Conservation (phyloP, 352 stramenopile genomes). For the Blastocystis sp. region DNA sequence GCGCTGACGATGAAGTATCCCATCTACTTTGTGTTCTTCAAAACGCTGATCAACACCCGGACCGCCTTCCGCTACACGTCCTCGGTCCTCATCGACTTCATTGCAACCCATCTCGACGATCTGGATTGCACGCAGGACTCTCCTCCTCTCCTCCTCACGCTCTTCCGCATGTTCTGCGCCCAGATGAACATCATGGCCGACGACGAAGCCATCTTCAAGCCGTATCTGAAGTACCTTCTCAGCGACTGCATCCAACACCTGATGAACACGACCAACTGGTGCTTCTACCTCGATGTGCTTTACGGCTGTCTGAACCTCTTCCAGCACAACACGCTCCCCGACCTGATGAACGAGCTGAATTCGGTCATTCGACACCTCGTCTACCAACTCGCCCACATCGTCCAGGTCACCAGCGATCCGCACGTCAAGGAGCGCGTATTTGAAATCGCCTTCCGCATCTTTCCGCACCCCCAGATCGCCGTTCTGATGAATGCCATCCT, state of each 20-base stretch:
- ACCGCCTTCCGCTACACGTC: slow-evolving; percentile 5
- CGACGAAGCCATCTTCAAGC: slow-evolving; percentile 5
- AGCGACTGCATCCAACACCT: background rate
- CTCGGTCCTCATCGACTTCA: slow-evolving; percentile 16
- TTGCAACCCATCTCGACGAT: background rate
- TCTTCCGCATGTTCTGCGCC: slow-evolving; percentile 1
- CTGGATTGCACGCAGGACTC: background rate
- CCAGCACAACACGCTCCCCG: background rate
- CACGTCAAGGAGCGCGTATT: slow-evolving; percentile 21
- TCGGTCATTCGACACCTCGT: background rate
- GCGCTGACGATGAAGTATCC: slow-evolving; percentile 13
- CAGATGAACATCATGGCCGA: slow-evolving; percentile 5
- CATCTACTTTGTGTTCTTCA: slow-evolving; percentile 41
- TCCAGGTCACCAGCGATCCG: background rate
- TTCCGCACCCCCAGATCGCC: background rate
- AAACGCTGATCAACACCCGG: background rate
- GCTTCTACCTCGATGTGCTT: slow-evolving; percentile 15
- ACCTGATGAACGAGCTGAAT: background rate
- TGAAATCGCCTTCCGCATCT: slow-evolving; percentile 16
- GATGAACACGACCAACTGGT: background rate
- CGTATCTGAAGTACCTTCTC: background rate
- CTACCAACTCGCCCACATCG: background rate
- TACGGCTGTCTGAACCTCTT: slow-evolving; percentile 42
- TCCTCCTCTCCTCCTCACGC: background rate
- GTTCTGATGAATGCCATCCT: background rate